A percentile compares a stretch with the other conserved stretches of the same genome.
These are phyloP conservation scores for Penicillium crystallinum DNA, from an alignment of 495 filamentous ascomycete genomes.

Conservation along the genomic window DNA sequence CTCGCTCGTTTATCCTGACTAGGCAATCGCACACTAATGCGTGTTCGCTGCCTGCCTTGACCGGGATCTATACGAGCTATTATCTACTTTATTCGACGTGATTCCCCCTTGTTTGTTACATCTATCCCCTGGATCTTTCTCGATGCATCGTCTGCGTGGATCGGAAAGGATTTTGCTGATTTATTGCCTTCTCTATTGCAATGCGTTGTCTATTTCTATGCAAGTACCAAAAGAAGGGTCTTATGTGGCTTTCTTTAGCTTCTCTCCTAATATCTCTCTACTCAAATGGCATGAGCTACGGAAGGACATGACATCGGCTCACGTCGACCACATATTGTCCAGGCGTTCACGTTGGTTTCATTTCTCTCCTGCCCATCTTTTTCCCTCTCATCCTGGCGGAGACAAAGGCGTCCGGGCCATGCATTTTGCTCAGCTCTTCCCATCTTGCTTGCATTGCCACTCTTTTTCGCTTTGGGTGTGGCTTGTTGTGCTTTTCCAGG, in stretches of 20 bases:
- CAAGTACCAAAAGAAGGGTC: constrained; percentile 18
- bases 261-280: constrained; percentile 14
- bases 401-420: constrained; percentile 12
- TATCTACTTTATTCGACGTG: constrained; percentile 20
- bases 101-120: constrained; percentile 25
- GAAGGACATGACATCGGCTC: constrained; percentile 16
- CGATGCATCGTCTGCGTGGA: constrained; percentile 27
- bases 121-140: constrained; percentile 15
- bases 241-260: constrained; percentile 11
- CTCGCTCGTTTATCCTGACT: constrained; percentile 7
- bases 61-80: constrained; percentile 1
- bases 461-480: constrained; percentile 1
- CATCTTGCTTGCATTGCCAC: constrained; percentile 6
- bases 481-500: constrained; percentile 4
- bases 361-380: neutral
- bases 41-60: constrained; percentile 3
- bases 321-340: constrained; percentile 7
- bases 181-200: constrained; percentile 16
- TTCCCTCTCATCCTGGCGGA: constrained; percentile 3
- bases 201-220: constrained; percentile 11
- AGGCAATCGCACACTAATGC: constrained; percentile 4
- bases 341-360: constrained; percentile 10
- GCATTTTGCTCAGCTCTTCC: constrained; percentile 3
- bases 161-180: constrained; percentile 26
- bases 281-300: constrained; percentile 18